These are phyloP conservation scores for Boletus rubescentipes DNA, from an alignment of 768 basidiomycete genomes.

Conservation along the genomic window DNA sequence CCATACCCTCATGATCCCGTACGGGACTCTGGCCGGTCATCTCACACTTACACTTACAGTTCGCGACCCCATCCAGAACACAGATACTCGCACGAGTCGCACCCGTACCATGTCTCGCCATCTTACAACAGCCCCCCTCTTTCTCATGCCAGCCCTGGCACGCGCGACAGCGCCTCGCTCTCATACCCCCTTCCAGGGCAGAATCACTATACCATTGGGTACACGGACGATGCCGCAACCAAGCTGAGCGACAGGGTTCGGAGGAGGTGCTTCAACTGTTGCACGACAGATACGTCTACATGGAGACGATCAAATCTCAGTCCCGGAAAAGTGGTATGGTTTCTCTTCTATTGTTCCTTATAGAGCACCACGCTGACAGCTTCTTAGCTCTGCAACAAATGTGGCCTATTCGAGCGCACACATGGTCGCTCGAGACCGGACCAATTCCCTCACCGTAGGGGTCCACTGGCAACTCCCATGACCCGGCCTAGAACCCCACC, in stretches of 20 bases:
- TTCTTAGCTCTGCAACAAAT: conserved; percentile 55
- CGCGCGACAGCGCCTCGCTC: conserved; percentile 29
- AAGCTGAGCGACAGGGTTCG: conserved; percentile 78
- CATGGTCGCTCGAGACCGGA: conserved; percentile 77
- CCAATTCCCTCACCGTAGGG: conserved; percentile 79
- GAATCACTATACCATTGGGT: conserved; percentile 38
- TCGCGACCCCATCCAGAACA: conserved; percentile 28
- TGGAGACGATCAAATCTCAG: conserved; percentile 77
- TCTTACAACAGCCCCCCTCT: conserved; percentile 29
- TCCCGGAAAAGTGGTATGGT: conserved; percentile 71
- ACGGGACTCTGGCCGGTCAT: conserved; percentile 29
- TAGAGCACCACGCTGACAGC: conserved; percentile 5
- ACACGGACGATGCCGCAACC: conserved; percentile 79
- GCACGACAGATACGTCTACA: conserved; percentile 81
- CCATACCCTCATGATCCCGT: conserved; percentile 35
- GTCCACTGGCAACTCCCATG: conserved; percentile 57
- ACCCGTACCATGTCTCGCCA: conserved; percentile 30
- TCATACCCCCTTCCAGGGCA: conserved; percentile 41
- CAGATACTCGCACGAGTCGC: conserved; percentile 34
- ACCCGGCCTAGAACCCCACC: conserved; percentile 51
- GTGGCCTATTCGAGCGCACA: conserved; percentile 78
- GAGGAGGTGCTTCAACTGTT: conserved; percentile 80
- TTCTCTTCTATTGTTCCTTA: not conserved
- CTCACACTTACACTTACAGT: conserved; percentile 38
- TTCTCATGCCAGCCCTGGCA: conserved; percentile 19